These are phyloP conservation scores for Floccularia luteovirens DNA, from an alignment of 768 basidiomycete genomes.

Conservation along the genomic window DNA sequence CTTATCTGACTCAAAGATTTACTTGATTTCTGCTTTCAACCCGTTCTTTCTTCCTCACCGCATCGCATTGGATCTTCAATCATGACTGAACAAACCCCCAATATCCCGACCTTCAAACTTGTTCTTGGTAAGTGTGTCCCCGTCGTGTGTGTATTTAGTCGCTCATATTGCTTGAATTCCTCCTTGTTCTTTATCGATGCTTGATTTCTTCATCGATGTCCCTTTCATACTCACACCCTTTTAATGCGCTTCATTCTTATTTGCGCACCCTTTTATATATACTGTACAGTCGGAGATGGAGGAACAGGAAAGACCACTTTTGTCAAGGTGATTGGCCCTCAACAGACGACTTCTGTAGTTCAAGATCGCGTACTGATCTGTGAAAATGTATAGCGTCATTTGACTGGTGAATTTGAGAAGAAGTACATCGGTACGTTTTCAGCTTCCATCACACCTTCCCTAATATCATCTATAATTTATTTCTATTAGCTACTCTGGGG, in stretches of 20 bases:
- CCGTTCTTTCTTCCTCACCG: constrained; percentile 15
- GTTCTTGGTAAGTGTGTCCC: constrained; percentile 72
- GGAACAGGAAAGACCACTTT: constrained; percentile 98
- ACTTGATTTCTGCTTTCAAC: constrained; percentile 23
- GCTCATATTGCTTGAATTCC: constrained; percentile 19
- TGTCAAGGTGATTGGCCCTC: constrained; percentile 72
- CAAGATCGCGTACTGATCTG: constrained; percentile 56
- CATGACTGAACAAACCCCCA: constrained; percentile 34
- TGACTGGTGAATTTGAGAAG: constrained; percentile 99
- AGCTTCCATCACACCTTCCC: no score
- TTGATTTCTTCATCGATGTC: constrained; percentile 18
- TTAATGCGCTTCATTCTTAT: constrained; percentile 9
- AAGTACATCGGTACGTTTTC: constrained; percentile 86
- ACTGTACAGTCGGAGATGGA: constrained; percentile 83
- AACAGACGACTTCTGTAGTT: constrained; percentile 8
- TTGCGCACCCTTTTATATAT: constrained; percentile 10
- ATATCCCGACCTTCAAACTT: constrained; percentile 93
- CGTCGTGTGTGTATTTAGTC: constrained; percentile 8
- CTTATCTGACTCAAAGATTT: constrained; percentile 31
- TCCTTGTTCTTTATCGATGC: constrained; percentile 47
- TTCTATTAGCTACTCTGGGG: constrained; percentile 84
- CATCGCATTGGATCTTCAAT: constrained; percentile 11
- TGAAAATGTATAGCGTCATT: constrained; percentile 64
- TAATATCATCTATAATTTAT: constrained; percentile 10
- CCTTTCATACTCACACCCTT: constrained; percentile 11